A percentile compares a stretch with the other conserved stretches of the same genome.
Evolutionary conservation across 1,284 basidiomycete species (phyloP).

Genomic region (Apiotrichum siamense): DNA sequence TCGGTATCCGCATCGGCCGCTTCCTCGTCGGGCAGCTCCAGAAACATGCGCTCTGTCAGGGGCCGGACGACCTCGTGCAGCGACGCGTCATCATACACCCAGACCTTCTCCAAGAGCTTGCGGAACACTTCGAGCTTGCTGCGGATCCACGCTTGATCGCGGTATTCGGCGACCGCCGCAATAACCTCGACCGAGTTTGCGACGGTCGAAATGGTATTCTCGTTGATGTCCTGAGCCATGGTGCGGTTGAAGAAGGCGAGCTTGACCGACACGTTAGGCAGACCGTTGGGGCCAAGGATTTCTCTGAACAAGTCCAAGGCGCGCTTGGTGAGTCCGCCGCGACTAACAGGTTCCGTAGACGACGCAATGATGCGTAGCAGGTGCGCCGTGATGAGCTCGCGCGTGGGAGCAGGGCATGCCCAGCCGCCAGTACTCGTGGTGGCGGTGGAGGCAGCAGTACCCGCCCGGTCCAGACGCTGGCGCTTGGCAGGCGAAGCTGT

Average conservation of each 20-base stretch:
- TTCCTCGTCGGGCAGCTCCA: constrained; percentile 77
- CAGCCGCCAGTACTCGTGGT: constrained; percentile 51
- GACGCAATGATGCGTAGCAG: constrained; percentile 79
- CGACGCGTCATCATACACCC: constrained; percentile 65
- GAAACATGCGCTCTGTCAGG: constrained; percentile 78
- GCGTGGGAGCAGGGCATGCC: constrained; percentile 70
- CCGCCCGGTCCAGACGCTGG: constrained; percentile 48
- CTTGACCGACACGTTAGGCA: constrained; percentile 92
- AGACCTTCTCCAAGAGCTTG: constrained; percentile 82
- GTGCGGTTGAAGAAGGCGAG: constrained; percentile 78
- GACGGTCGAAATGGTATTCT: constrained; percentile 62
- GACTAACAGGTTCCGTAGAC: constrained; percentile 61
- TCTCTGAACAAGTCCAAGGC: constrained; percentile 74
- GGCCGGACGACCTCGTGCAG: constrained; percentile 76
- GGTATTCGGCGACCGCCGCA: constrained; percentile 75
- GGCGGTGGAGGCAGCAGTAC: constrained; percentile 48
- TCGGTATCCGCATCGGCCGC: constrained; percentile 56
- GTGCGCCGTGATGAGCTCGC: constrained; percentile 89
- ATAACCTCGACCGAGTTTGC: constrained; percentile 84
- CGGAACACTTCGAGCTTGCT: constrained; percentile 74
- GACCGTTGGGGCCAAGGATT: constrained; percentile 73
- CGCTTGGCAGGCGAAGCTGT: constrained; percentile 46
- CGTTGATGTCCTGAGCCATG: constrained; percentile 76
- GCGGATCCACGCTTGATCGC: constrained; percentile 76
- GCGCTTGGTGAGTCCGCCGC: constrained; percentile 63